phyloP scores from a whole-genome alignment of 805 yeast species.

The Lipomyces starkeyi region DNA sequence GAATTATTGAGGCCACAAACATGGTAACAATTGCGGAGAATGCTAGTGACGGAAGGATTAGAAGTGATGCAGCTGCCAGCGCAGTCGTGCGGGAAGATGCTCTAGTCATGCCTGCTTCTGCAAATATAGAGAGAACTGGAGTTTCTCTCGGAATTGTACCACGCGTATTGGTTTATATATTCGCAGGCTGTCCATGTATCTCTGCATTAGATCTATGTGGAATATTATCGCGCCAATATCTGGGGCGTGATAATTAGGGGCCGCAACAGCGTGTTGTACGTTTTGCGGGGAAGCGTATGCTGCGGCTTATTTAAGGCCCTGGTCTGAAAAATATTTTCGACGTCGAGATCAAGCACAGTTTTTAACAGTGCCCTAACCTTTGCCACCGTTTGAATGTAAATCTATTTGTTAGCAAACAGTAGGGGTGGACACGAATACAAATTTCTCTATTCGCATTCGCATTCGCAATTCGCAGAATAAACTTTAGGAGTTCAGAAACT shows the following conservation, averaged over 20 bases:
- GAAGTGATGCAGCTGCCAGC: conserved; percentile 6
- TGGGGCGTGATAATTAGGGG: background rate
- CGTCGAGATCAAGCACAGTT: background rate
- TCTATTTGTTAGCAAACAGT: too few species aligned
- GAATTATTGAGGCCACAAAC: background rate
- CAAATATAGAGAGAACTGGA: background rate
- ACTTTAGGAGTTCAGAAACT: too few species aligned
- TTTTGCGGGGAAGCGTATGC: background rate
- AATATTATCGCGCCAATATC: background rate
- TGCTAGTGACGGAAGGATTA: conserved; percentile 18
- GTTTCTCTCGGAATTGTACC: background rate
- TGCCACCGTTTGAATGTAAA: too few species aligned
- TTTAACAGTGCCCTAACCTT: too few species aligned
- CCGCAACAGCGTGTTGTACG: background rate
- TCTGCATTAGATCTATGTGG: background rate
- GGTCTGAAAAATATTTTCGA: background rate
- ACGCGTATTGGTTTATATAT: background rate
- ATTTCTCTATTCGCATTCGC: too few species aligned
- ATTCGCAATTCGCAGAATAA: too few species aligned
- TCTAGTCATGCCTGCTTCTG: background rate
- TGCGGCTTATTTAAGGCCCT: background rate
- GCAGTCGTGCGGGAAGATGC: background rate
- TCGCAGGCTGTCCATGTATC: background rate
- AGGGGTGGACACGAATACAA: too few species aligned
- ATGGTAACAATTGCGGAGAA: conserved; percentile 25